These are phyloP conservation scores for Escovopsis sp. DNA, from an alignment of 2,329 filamentous ascomycete genomes.

Conservation along the genomic window DNA sequence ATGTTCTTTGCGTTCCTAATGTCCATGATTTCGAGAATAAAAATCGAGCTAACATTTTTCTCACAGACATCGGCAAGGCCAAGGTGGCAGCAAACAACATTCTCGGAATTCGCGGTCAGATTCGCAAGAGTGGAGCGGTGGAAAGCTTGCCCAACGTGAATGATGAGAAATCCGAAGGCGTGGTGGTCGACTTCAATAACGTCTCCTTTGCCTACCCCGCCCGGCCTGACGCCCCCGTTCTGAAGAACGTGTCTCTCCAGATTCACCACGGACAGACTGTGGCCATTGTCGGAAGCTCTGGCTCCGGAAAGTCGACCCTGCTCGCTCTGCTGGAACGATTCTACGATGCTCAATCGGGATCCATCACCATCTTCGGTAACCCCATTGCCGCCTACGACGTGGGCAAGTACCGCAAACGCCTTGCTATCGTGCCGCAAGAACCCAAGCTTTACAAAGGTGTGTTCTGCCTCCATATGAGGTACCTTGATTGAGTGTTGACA, in stretches of 20 bases:
- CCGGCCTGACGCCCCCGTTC: background rate
- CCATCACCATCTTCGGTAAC: constrained; percentile 25
- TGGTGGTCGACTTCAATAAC: constrained; percentile 3
- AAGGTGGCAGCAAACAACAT: constrained; percentile 1
- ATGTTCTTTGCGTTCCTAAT: background rate
- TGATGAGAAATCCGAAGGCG: background rate
- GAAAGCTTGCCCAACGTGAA: background rate
- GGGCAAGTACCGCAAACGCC: constrained; percentile 24
- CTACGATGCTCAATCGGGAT: constrained; percentile 33
- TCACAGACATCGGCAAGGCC: constrained; percentile 2
- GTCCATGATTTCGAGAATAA: background rate
- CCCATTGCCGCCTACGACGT: constrained; percentile 25
- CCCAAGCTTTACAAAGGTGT: constrained; percentile 25
- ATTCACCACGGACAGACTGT: constrained; percentile 28
- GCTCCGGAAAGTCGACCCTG: constrained; percentile 37
- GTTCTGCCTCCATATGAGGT: background rate
- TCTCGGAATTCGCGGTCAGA: background rate
- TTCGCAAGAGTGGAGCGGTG: background rate
- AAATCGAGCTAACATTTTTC: background rate
- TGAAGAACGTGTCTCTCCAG: constrained; percentile 3
- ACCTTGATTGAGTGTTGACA: background rate
- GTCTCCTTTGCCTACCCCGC: constrained; percentile 1
- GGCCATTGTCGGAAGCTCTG: constrained; percentile 33
- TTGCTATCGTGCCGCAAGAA: constrained; percentile 37
- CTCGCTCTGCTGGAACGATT: constrained; percentile 40